These are phyloP conservation scores for Aspergillus sp. DNA, from an alignment of 2,329 filamentous ascomycete species.

Conservation along the genomic window DNA sequence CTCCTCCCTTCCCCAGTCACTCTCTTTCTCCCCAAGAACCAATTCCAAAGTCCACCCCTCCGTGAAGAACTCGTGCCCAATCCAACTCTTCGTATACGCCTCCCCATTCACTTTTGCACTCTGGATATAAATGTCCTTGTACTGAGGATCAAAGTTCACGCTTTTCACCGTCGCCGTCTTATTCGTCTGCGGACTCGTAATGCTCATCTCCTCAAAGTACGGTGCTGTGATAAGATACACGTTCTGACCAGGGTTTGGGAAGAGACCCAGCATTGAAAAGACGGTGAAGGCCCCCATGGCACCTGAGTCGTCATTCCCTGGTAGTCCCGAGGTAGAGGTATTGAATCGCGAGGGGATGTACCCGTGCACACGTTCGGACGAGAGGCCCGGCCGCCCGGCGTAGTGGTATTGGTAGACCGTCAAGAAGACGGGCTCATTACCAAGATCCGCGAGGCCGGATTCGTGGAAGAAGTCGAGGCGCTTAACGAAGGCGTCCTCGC, in stretches of 20 bases:
- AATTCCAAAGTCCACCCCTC: slow-evolving; percentile 65
- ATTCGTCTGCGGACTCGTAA: slow-evolving; percentile 59
- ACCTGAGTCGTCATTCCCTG: slow-evolving; percentile 68
- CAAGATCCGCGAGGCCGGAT: slow-evolving; percentile 63
- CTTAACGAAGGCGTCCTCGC: slow-evolving; percentile 54
- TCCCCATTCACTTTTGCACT: slow-evolving; percentile 62
- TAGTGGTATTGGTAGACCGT: slow-evolving; percentile 70
- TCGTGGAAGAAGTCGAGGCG: slow-evolving; percentile 67
- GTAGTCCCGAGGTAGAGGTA: slow-evolving; percentile 57
- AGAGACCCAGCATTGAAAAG: slow-evolving; percentile 68
- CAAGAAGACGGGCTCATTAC: slow-evolving; percentile 64
- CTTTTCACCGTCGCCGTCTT: slow-evolving; percentile 60
- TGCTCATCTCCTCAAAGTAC: slow-evolving; percentile 61
- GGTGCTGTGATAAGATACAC: slow-evolving; percentile 69
- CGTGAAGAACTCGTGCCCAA: slow-evolving; percentile 67
- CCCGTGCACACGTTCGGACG: slow-evolving; percentile 54
- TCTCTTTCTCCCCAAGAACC: slow-evolving; percentile 61
- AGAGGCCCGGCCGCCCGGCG: slow-evolving; percentile 59
- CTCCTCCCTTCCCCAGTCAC: slow-evolving; percentile 61
- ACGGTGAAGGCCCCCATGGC: slow-evolving; percentile 68
- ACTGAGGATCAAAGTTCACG: slow-evolving; percentile 59
- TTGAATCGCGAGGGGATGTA: slow-evolving; percentile 65
- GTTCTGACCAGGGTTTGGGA: slow-evolving; percentile 66
- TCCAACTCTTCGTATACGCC: slow-evolving; percentile 63
- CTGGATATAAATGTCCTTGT: slow-evolving; percentile 63